Evolutionary conservation across 2,329 filamentous ascomycete species (phyloP), one percentile per base, ranked within the genome.

Genomic region (Erysiphe pulchra): DNA sequence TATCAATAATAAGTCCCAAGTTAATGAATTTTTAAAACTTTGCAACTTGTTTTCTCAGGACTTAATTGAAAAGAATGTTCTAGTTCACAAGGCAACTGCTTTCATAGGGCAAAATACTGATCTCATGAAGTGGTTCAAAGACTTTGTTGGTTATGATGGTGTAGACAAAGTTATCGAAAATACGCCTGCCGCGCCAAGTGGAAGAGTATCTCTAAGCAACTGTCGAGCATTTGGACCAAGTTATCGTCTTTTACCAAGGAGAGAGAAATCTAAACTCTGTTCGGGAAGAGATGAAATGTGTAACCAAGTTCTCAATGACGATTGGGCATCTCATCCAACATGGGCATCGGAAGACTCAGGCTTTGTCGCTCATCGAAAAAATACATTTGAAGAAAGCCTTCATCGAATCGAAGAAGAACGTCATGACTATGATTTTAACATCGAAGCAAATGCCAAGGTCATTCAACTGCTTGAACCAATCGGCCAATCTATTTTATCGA

Each of bases 301-400:
- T 63, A 79, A 83, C 53, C 78, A 80, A 20, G 87, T 98, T 0
- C 68, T 98, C 46, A 98, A 98, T 52, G 90, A 98, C 54, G 83
- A 94, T 53, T 98, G 90, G 90, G 90, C 90, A 1, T 95, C 87
- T 24, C 90, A 98, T 62, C 90, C 90, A 3, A 98, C 90, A 0
- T 98, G 90, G 90, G 90, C 87, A 1, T 95, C 87, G 1, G 90
- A 98, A 61, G 90, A 98, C 58, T 92, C 83, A 40, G 90, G 90
- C 0, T 98, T 98, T 55, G 87, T 98, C 48, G 90, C 90, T 12
- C 90, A 98, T 62, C 76, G 87, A 50, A 98, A 98, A 70, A 98
- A 98, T 55, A 75, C 80, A 46, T 92, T 80, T 51, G 90, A 98
- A 60, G 90, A 98, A 61, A 81, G 81, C 31, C 73, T 98, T 9